Percentiles rank a stretch among this genome's conserved stretches.
These are phyloP conservation scores for Prinsepia uniflora DNA, from an alignment of 306 rosid genomes.

Conservation along the genomic window DNA sequence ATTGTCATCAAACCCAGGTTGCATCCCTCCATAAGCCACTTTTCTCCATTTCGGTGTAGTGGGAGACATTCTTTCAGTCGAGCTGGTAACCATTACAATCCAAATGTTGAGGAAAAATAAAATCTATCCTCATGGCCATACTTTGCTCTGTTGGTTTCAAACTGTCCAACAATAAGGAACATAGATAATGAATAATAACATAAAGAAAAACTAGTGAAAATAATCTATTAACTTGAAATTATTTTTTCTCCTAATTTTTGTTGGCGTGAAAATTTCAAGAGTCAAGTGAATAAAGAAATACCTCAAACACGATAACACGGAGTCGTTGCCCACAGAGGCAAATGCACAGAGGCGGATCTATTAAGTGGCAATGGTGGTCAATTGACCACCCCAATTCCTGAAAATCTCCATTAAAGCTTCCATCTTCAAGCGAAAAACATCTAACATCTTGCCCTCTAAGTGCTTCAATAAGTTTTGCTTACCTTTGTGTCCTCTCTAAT, in stretches of 20 bases:
- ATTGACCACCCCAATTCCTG: neutral
- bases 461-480: no score
- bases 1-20: constrained; percentile 82
- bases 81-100: constrained; percentile 35
- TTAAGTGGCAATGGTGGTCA: neutral
- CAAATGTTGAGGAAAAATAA: neutral
- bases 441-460: no score
- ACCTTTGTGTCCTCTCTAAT: no score
- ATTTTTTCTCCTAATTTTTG: neutral
- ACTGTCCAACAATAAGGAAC: constrained; percentile 3
- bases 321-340: neutral
- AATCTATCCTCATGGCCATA: neutral
- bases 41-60: constrained; percentile 66
- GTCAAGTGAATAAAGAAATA: neutral
- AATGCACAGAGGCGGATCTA: no score
- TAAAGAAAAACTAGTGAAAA: neutral
- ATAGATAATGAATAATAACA: neutral
- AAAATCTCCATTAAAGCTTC: no score
- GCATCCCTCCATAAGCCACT: constrained; percentile 97
- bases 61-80: constrained; percentile 29
- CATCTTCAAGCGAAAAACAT: no score
- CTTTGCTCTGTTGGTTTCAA: neutral
- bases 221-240: neutral
- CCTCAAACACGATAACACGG: neutral
- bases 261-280: neutral